These are phyloP conservation scores for Termitomyces sp. DNA, from an alignment of 768 basidiomycete genomes.

Conservation along the genomic window DNA sequence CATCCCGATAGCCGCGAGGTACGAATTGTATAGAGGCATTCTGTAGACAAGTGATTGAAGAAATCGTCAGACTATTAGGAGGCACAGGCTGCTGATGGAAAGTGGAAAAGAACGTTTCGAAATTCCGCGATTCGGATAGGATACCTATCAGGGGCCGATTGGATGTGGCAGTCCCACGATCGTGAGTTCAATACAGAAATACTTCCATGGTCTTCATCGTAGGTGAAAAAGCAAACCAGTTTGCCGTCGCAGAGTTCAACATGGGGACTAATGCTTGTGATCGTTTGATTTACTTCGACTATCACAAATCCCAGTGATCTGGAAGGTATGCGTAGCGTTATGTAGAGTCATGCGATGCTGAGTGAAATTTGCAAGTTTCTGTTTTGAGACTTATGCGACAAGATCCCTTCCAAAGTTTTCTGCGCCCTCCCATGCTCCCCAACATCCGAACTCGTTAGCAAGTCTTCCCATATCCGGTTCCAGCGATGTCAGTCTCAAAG, in stretches of 20 bases:
- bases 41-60: not conserved
- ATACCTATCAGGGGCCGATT: not conserved
- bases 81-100: not conserved
- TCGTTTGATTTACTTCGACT: not conserved
- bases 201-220: too few relatives aligned
- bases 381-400: not conserved
- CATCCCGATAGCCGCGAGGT: not conserved
- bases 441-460: constrained; percentile 37
- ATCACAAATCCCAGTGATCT: not conserved
- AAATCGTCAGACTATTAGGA: not conserved
- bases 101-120: not conserved
- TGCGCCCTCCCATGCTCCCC: constrained; percentile 37
- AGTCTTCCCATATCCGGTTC: constrained; percentile 28
- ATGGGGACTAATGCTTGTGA: not conserved
- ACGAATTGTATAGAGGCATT: not conserved
- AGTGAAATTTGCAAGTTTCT: not conserved
- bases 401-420: constrained; percentile 23
- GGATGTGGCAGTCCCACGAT: not conserved
- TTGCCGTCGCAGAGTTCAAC: not conserved
- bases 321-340: not conserved
- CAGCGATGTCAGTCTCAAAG: constrained; percentile 27
- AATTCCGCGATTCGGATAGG: not conserved
- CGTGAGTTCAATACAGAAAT: not conserved
- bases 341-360: not conserved
- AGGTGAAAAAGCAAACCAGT: not conserved